Evolutionary conservation across 2,329 filamentous ascomycete species (phyloP), one percentile per base, ranked within the genome.

Genomic region (Dothideomycetes sp.): DNA sequence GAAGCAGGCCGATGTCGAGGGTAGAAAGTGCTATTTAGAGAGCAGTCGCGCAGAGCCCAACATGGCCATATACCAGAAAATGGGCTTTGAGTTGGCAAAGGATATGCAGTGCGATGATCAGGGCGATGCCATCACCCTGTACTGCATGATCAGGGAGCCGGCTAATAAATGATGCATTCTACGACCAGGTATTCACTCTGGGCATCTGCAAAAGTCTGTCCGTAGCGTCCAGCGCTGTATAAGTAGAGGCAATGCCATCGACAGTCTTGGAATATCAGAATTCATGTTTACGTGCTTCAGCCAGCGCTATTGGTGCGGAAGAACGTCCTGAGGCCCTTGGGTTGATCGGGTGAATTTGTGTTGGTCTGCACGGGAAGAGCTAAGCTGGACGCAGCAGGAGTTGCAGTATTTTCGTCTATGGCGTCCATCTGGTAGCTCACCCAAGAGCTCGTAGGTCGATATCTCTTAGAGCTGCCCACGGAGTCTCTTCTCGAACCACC

Each of bases 31-130:
- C 50, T 85, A 85, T 56, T 60, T 86, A 42, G 81, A 86, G 58
- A 83, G 78, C 22, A 80, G 75, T 44, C 73, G 77, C 39, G 73
- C 73, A 29, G 68, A 72, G 44, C 81, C 81, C 0, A 86, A 85
- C 49, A 70, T 81, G 53, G 65, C 69, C 22, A 84, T 86, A 16
- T 86, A 86, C 55, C 71, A 78, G 48, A 70, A 69, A 42, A 72
- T 84, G 67, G 81, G 80, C 4, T 86, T 85, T 55, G 62, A 68
- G 51, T 62, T 81, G 40, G 70, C 68, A 5, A 76, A 70, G 52
- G 73, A 80, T 52, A 78, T 85, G 67, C 65, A 74, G 40, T 84
- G 79, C 55, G 70, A 76, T 42, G 79, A 83, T 51, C 67, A 70
- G 2, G 74, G 73, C 3, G 71, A 72, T 14, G 59, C 50, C 16